Evolutionary conservation across 176 grass and related monocot genomes (phyloP), one percentile per base, ranked within the genome.

Genomic region (Neostapfia colusana): DNA sequence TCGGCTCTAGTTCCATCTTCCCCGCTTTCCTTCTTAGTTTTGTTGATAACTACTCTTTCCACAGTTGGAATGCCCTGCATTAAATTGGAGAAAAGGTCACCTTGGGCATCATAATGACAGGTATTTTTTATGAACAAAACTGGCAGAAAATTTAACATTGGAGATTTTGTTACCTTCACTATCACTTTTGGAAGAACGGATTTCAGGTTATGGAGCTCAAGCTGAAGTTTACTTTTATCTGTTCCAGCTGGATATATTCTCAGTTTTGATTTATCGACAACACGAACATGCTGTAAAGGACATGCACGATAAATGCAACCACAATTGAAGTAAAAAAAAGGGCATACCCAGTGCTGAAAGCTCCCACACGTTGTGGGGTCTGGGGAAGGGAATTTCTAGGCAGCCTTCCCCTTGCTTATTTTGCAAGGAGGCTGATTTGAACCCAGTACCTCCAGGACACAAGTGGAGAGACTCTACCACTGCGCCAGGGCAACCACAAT

Each of bases 111-210:
- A 78, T 50, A 36, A 67, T 71, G 7, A 27, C 13, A 78, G 39
- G 48, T 66, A 78, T 10, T 53, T 53, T 50, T 53, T 65, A 65
- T 10, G 14, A 65, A 39, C 8, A 2, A 26, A 20, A 65, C 73
- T 72, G 1, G 49, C 20, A 41, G 41, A 67, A 49, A 65, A 49
- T 53, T 13, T 59, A 69, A 70, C 40, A 88, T 41, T 13, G 4
- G 65, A 20, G n/a, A 59, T 69, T 4, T 31, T 55, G 43, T 75
- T 63, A 97, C 91, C 91, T 97, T 97, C 76, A 97, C 95, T 68
- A 91, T 93, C 46, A 97, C 95, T 90, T 93, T 97, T 12, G 91
- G 89, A 84, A 97, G 89, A 72, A 91, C 84, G 51, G 70, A 73
- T 51, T 88, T 91, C 63, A 97, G 81, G 68, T 68, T 66, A 72